phyloP scores from a whole-genome alignment of 306 rosid genomes.

The Arachis hypogaea region DNA sequence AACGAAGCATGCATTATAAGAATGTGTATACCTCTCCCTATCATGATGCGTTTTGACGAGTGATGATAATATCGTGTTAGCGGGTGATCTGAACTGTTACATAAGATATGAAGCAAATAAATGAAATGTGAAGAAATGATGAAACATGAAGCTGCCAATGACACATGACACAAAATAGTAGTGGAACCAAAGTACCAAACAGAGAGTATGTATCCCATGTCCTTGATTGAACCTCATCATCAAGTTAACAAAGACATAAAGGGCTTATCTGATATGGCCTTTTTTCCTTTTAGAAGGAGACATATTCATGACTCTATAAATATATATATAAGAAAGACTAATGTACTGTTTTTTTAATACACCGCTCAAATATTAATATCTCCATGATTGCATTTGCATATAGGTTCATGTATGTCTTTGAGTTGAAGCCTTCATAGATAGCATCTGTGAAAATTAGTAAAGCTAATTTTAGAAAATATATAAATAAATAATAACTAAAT shows the following conservation, averaged over 20 bases:
- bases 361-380: not conserved
- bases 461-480: too few relatives aligned
- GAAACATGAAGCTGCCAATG: not conserved
- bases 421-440: not conserved
- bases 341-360: not conserved
- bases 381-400: not conserved
- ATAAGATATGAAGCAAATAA: not conserved
- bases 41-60: too few relatives aligned
- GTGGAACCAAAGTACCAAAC: not conserved
- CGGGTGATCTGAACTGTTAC: too few relatives aligned
- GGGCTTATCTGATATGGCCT: not conserved
- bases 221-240: not conserved
- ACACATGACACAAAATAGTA: not conserved
- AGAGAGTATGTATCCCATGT: not conserved
- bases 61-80: too few relatives aligned
- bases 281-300: not conserved
- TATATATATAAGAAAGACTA: not conserved
- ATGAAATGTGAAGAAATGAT: not conserved
- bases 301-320: not conserved
- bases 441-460: not conserved
- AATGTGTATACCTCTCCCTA: too few relatives aligned
- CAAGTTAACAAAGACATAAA: not conserved
- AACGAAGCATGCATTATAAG: too few relatives aligned
- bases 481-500: too few relatives aligned
- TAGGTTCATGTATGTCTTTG: not conserved